Evolutionary conservation across 2,329 filamentous ascomycete species (phyloP), one percentile per base, ranked within the genome.

Genomic region (Gliomastix tumulicola): DNA sequence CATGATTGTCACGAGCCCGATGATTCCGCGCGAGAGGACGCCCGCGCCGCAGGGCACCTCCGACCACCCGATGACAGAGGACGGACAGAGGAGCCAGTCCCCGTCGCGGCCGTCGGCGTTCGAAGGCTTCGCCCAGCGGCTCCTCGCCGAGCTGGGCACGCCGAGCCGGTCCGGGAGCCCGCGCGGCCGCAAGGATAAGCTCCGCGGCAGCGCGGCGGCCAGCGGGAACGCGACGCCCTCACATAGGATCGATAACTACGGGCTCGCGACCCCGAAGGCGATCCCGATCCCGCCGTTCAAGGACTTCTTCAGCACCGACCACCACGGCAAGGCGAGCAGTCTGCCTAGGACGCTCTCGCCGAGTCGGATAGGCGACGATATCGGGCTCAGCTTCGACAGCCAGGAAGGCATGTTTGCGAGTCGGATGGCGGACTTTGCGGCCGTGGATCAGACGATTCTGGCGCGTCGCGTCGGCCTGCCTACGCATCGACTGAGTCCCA

Each of bases 361-460:
- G 0, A 48, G 45, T 30, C 62, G 60, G 38, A 53, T 44, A 10
- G 42, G 49, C 12, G 53, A 55, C 17, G 49, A 47, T 10, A 37
- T 36, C 15, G 30, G 30, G 6, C 27, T 33, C 11, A 23, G 37
- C 18, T 13, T 40, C 1, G 38, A 36, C 31, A 23, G 28, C 19
- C 30, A 31, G 11, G 34, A 35, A 16, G 25, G 30, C n/a, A 23
- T 21, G 15, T 21, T 31, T 13, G 25, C 32, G 12, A 32, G 32
- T 19, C 37, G 37, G 7, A 39, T 40, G 28, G 73, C 74, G 8
- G 75, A 74, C 1, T 82, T 80, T 54, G 70, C 75, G n/a, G 76
- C 75, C 3, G 65, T 80, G 17, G 78, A 82, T 39, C 76, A 81
- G 50, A 72, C 69, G 33, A 80, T 81, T 32, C 61, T 82, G 1